Evolutionary conservation across 2,329 filamentous ascomycete genomes (phyloP).

Genomic region (Stagonosporopsis chrysanthemi): DNA sequence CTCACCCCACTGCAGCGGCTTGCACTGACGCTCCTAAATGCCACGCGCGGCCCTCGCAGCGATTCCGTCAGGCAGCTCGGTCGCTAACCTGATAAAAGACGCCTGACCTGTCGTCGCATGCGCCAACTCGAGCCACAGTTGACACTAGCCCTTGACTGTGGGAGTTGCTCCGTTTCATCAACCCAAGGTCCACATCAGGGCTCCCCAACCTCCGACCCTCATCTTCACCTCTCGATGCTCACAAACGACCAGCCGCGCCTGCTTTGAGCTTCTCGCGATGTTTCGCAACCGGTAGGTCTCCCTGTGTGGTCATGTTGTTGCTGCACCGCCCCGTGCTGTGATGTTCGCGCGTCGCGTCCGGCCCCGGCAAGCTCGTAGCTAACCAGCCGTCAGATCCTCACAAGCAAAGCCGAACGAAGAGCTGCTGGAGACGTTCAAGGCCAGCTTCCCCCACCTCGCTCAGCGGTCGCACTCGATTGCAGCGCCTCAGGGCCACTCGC

Average conservation of each 20-base stretch:
- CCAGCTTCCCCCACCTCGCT: slow-evolving; percentile 77
- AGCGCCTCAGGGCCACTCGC: slow-evolving; percentile 54
- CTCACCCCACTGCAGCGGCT: slow-evolving; percentile 30
- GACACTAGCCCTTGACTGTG: slow-evolving; percentile 29
- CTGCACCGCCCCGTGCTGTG: slow-evolving; percentile 21
- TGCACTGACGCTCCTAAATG: slow-evolving; percentile 28
- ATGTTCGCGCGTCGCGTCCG: slow-evolving; percentile 41
- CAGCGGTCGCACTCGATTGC: slow-evolving; percentile 54
- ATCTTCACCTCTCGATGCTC: slow-evolving; percentile 43
- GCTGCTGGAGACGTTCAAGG: slow-evolving; percentile 82
- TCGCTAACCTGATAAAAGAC: slow-evolving; percentile 49
- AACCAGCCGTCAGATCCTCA: slow-evolving; percentile 65
- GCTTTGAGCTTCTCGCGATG: slow-evolving; percentile 50
- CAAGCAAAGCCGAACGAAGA: slow-evolving; percentile 87
- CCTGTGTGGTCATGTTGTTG: slow-evolving; percentile 5
- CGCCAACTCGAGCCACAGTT: slow-evolving; percentile 22
- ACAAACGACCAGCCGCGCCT: slow-evolving; percentile 29
- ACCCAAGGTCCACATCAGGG: slow-evolving; percentile 30
- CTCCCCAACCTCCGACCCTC: slow-evolving; percentile 36
- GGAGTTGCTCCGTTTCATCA: slow-evolving; percentile 48
- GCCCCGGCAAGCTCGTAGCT: slow-evolving; percentile 24
- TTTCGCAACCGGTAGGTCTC: slow-evolving; percentile 57
- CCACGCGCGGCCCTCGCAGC: slow-evolving; percentile 36
- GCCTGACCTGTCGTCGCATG: slow-evolving; percentile 38
- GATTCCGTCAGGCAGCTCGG: slow-evolving; percentile 33